Conservation (phyloP, 352 stramenopile species). For the Globisporangium apiculatum region DNA sequence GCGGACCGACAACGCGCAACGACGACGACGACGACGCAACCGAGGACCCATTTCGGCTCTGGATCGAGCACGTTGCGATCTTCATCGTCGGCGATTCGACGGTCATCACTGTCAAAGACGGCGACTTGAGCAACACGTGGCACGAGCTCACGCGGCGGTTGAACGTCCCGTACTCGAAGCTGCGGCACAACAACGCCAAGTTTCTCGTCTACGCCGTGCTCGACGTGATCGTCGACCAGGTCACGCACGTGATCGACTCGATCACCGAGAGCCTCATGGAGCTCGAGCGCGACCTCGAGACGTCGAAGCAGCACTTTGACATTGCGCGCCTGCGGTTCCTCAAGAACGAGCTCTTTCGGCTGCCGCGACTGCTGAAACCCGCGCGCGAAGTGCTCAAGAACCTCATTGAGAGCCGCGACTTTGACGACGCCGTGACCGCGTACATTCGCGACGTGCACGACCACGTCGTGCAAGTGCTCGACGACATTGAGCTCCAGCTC, state of each 20-base stretch:
- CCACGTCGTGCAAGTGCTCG: constrained; percentile 70
- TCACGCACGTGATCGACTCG: constrained; percentile 67
- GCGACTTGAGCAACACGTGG: constrained; percentile 61
- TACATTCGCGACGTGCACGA: constrained; percentile 86
- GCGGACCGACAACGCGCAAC: neutral
- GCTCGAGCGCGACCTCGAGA: constrained; percentile 65
- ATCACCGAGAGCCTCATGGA: constrained; percentile 77
- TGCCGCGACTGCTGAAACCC: constrained; percentile 72
- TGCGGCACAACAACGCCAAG: constrained; percentile 83
- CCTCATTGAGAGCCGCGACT: constrained; percentile 77
- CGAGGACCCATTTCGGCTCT: constrained; percentile 66
- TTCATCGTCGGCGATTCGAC: constrained; percentile 79
- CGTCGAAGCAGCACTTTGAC: constrained; percentile 66
- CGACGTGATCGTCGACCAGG: constrained; percentile 83
- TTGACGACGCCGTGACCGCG: constrained; percentile 66
- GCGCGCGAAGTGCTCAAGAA: constrained; percentile 80
- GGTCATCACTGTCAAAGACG: constrained; percentile 82
- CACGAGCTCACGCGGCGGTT: constrained; percentile 62
- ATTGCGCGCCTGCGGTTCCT: constrained; percentile 53
- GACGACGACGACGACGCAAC: constrained; percentile 20
- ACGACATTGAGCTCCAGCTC: constrained; percentile 77
- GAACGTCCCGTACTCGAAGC: constrained; percentile 82
- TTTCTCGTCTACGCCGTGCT: constrained; percentile 85
- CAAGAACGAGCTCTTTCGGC: constrained; percentile 76
- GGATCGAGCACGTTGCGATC: constrained; percentile 79